These are phyloP conservation scores for Breynia disticha DNA, from an alignment of 441 rosid genomes.

Conservation along the genomic window DNA sequence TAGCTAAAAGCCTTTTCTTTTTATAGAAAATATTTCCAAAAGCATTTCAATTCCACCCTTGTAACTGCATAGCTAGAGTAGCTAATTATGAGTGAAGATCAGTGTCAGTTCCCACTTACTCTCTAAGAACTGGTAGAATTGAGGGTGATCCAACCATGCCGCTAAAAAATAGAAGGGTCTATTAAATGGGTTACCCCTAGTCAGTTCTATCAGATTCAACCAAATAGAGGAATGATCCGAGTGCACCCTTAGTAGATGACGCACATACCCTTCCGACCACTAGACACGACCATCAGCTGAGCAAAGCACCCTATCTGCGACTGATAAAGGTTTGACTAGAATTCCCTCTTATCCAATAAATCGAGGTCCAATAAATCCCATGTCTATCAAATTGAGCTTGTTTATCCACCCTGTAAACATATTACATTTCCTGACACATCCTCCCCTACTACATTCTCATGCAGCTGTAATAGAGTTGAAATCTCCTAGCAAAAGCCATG, in stretches of 20 bases:
- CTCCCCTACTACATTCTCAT: too few relatives aligned
- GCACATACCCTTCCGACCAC: background rate
- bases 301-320: background rate
- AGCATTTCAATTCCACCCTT: background rate
- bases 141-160: background rate
- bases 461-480: background rate
- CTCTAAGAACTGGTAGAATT: too few relatives aligned
- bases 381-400: background rate
- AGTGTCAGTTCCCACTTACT: background rate
- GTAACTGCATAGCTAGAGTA: background rate
- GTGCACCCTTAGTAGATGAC: background rate
- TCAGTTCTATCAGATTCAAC: background rate
- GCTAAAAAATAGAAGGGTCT: background rate
- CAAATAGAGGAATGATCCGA: background rate
- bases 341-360: background rate
- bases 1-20: background rate
- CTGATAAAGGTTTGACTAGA: background rate
- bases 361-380: background rate
- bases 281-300: background rate
- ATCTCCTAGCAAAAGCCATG: background rate
- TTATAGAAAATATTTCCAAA: background rate
- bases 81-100: too few relatives aligned
- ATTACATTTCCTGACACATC: too few relatives aligned
- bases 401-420: background rate
- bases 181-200: background rate